Evolutionary conservation across 2,329 filamentous ascomycete species (phyloP).

Genomic region (Claviceps humidiphila): DNA sequence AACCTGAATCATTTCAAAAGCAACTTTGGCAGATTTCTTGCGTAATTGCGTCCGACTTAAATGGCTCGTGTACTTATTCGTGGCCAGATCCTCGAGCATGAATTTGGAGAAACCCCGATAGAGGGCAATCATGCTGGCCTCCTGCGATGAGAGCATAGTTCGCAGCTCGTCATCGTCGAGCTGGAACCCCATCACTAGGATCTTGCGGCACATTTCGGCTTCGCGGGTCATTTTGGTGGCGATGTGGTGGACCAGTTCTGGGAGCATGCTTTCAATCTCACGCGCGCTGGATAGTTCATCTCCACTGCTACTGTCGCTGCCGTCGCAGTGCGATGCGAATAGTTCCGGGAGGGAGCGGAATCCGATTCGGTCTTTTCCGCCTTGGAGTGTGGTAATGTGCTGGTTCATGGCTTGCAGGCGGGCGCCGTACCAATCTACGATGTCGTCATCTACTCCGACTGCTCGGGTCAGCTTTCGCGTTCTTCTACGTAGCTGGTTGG

Average conservation of each 20-base stretch:
- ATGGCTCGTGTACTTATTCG: constrained; percentile 12
- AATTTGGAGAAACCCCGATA: constrained; percentile 51
- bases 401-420: constrained; percentile 25
- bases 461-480: neutral
- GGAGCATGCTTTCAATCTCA: constrained; percentile 22
- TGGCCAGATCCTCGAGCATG: constrained; percentile 25
- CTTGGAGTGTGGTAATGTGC: constrained; percentile 12
- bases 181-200: constrained; percentile 22
- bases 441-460: constrained; percentile 29
- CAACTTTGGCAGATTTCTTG: constrained; percentile 17
- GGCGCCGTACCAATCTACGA: constrained; percentile 25
- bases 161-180: constrained; percentile 17
- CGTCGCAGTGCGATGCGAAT: constrained; percentile 13
- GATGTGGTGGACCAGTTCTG: constrained; percentile 22
- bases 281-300: neutral
- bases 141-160: constrained; percentile 14
- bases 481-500: neutral
- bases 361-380: constrained; percentile 12
- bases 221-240: constrained; percentile 12
- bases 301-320: too few relatives aligned
- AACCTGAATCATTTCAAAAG: constrained; percentile 22
- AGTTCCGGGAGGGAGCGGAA: constrained; percentile 17
- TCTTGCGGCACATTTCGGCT: constrained; percentile 19
- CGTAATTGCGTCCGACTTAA: constrained; percentile 16
- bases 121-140: constrained; percentile 28